These are phyloP conservation scores for Sphenostylis stenocarpa DNA, from an alignment of 306 rosid species.

Conservation along the genomic window DNA sequence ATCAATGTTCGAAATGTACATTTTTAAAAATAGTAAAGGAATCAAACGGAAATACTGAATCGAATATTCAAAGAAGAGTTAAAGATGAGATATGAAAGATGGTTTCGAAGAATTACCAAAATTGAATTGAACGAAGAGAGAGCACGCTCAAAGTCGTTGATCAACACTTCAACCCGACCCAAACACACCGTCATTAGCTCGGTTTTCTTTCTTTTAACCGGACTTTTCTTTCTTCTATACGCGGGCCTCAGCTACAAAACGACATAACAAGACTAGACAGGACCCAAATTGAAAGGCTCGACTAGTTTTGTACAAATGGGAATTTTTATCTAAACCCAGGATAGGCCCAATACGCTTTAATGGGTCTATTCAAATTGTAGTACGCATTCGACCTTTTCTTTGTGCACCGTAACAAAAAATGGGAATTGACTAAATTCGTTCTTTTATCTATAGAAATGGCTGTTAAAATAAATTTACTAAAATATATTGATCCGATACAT, in stretches of 20 bases:
- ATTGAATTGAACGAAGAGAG: conserved; percentile 22
- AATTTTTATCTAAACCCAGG: no score
- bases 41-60: background rate
- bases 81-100: background rate
- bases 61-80: background rate
- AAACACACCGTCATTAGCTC: background rate
- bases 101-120: conserved; percentile 18
- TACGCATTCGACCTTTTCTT: no score
- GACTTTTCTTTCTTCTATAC: background rate
- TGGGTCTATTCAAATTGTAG: background rate
- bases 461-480: no score
- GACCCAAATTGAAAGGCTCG: background rate
- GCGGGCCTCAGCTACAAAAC: background rate
- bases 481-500: no score
- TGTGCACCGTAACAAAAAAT: no score
- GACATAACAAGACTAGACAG: background rate
- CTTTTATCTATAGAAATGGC: no score
- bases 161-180: conserved; percentile 25
- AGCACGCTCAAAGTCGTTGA: conserved; percentile 5
- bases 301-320: no score
- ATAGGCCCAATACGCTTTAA: background rate
- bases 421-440: no score
- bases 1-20: background rate
- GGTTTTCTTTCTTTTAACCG: background rate
- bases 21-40: background rate